A percentile compares a stretch with the other conserved stretches of the same genome.
Evolutionary conservation across 1,284 basidiomycete species (phyloP).

Genomic region (Austroboletus novae-zelandiae): DNA sequence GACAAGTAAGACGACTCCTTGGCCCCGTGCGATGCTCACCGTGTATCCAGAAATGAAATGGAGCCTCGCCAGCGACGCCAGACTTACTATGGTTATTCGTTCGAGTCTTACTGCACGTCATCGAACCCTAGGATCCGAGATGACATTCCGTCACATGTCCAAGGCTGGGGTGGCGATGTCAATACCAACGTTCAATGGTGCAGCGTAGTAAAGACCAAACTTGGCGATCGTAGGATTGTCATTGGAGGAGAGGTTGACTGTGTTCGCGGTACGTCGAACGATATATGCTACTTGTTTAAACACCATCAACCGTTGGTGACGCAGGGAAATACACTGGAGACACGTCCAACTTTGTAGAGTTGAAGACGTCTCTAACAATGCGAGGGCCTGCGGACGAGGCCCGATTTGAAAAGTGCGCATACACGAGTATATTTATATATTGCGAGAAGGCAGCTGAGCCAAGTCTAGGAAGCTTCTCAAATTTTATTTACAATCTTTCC

Average conservation of each 20-base stretch:
- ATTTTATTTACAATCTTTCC: conserved; percentile 94
- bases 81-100: conserved; percentile 80
- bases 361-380: conserved; percentile 90
- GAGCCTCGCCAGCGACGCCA: conserved; percentile 55
- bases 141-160: conserved; percentile 17
- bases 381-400: conserved; percentile 65
- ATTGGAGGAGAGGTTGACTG: conserved; percentile 97
- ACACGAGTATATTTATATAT: background rate
- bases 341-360: conserved; percentile 76
- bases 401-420: conserved; percentile 75
- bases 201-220: conserved; percentile 85
- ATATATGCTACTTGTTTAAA: background rate
- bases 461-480: conserved; percentile 81
- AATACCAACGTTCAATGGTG: conserved; percentile 98
- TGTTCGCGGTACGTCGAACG: conserved; percentile 58
- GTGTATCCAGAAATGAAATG: conserved; percentile 54
- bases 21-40: conserved; percentile 6
- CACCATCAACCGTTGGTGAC: background rate
- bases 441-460: conserved; percentile 3
- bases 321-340: conserved; percentile 56
- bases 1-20: conserved; percentile 55
- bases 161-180: conserved; percentile 83
- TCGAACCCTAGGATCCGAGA: conserved; percentile 28
- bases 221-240: conserved; percentile 78
- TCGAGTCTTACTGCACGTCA: conserved; percentile 84